Conservation (phyloP, 768 basidiomycete species). For the Russula olivacea region DNA sequence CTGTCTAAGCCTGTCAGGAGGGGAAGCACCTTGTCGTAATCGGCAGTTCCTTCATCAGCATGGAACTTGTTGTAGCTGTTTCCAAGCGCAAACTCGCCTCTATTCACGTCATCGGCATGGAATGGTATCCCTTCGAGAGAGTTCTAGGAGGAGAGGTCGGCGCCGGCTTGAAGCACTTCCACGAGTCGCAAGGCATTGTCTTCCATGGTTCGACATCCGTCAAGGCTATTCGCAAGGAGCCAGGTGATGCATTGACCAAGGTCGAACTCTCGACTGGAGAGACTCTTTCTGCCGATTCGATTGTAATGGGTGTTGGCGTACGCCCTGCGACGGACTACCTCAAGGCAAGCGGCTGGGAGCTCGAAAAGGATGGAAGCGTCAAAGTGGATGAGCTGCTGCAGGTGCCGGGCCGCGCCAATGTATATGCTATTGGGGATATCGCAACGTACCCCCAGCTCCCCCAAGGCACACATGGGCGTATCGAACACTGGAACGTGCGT, state of each 20-base stretch:
- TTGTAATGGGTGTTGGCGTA: constrained; percentile 86
- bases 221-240: constrained; percentile 53
- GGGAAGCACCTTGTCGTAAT: constrained; percentile 76
- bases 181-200: constrained; percentile 75
- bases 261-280: constrained; percentile 38
- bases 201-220: constrained; percentile 75
- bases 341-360: constrained; percentile 57
- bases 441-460: constrained; percentile 65
- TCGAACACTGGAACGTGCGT: constrained; percentile 89
- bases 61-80: constrained; percentile 83
- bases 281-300: constrained; percentile 63
- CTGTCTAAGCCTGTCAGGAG: constrained; percentile 50
- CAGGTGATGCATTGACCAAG: constrained; percentile 45
- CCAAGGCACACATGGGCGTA: constrained; percentile 48
- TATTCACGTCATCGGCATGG: constrained; percentile 81
- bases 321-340: constrained; percentile 76
- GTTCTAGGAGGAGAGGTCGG: constrained; percentile 80
- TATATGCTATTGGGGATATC: constrained; percentile 81
- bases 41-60: constrained; percentile 86
- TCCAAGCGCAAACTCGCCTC: constrained; percentile 70
- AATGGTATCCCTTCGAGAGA: constrained; percentile 71
- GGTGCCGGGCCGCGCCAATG: constrained; percentile 46
- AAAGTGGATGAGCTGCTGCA: constrained; percentile 69
- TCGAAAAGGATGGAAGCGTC: constrained; percentile 75
- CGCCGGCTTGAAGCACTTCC: constrained; percentile 66